Conservation (phyloP, 1,284 basidiomycete genomes). For the Rhodotorula sp. region DNA sequence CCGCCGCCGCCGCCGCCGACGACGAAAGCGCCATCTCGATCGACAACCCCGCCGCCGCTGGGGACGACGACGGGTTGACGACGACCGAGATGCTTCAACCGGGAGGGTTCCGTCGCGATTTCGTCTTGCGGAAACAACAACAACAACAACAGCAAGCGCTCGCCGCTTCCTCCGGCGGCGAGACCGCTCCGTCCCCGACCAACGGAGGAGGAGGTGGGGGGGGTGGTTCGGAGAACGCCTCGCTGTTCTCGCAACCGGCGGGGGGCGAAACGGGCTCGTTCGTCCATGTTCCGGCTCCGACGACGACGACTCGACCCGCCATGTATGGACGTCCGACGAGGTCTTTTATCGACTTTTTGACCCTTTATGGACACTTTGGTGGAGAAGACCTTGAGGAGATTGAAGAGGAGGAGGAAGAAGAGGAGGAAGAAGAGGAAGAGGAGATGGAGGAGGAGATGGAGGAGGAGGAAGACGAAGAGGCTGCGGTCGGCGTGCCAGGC, state of each 20-base stretch:
- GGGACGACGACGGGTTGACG: constrained; percentile 7
- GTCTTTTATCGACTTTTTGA: constrained; percentile 83
- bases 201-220: constrained; percentile 62
- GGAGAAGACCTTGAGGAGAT: constrained; percentile 76
- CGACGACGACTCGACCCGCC: background rate
- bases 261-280: background rate
- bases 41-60: constrained; percentile 21
- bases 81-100: constrained; percentile 80
- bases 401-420: constrained; percentile 73
- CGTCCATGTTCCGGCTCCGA: background rate
- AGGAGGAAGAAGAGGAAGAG: constrained; percentile 55
- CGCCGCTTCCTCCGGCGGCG: background rate
- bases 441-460: constrained; percentile 43
- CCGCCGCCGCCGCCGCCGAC: constrained; percentile 10
- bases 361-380: constrained; percentile 90
- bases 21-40: constrained; percentile 1
- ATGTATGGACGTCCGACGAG: constrained; percentile 14
- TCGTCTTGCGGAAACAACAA: constrained; percentile 57
- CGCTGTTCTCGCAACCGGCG: constrained; percentile 4
- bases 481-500: background rate
- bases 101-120: constrained; percentile 87
- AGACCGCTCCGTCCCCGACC: background rate
- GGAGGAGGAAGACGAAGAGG: constrained; percentile 34
- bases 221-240: background rate
- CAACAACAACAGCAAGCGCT: constrained; percentile 55